These are phyloP conservation scores for Nicotiana undulata DNA, from an alignment of 257 asterid species.

Conservation along the genomic window DNA sequence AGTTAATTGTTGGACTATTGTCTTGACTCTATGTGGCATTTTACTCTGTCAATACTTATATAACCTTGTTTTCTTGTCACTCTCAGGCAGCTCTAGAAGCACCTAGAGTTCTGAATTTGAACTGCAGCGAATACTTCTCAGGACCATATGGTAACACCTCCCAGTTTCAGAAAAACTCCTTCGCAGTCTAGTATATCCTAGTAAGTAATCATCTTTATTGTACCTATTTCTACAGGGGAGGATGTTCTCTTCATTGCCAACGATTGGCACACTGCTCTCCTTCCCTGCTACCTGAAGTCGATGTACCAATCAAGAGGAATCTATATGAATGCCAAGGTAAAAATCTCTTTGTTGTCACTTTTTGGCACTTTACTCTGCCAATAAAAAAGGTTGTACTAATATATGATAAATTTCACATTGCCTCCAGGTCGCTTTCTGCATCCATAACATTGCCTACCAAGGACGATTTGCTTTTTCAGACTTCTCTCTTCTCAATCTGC, in stretches of 20 bases:
- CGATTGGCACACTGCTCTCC: conserved; percentile 94
- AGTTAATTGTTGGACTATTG: conserved; percentile 13
- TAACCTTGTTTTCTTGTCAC: conserved; percentile 8
- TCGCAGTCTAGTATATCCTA: background rate
- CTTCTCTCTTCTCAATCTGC: conserved; percentile 71
- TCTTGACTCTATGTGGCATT: background rate
- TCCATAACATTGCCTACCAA: conserved; percentile 98
- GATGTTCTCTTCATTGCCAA: conserved; percentile 85
- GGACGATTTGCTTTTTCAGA: conserved; percentile 83
- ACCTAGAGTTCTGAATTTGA: conserved; percentile 61
- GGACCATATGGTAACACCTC: conserved; percentile 73
- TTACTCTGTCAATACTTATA: background rate
- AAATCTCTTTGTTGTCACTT: background rate
- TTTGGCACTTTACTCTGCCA: background rate
- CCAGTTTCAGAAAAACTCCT: background rate
- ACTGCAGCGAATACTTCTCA: conserved; percentile 54
- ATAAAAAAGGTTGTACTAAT: background rate
- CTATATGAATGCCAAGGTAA: conserved; percentile 68
- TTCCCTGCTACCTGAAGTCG: conserved; percentile 84
- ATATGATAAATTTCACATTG: conserved; percentile 4
- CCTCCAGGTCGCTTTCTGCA: conserved; percentile 78
- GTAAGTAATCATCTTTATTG: background rate
- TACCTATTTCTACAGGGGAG: conserved; percentile 47
- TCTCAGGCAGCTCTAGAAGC: conserved; percentile 94
- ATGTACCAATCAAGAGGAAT: conserved; percentile 81